Conservation (phyloP, 116 monocot species). For the Posidonia oceanica region DNA sequence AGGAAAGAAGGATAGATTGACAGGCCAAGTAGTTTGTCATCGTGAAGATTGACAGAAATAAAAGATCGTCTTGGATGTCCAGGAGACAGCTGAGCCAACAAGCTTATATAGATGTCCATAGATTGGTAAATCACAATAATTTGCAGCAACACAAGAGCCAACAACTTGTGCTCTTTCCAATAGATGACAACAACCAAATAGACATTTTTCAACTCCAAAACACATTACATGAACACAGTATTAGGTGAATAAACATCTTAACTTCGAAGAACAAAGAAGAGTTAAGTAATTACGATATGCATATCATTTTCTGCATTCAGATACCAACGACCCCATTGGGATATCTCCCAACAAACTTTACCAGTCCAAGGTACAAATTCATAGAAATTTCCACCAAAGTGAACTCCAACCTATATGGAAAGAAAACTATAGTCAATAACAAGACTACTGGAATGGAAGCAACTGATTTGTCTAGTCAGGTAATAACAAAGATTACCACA, state of each 20-base stretch:
- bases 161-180: too few relatives aligned
- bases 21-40: too few relatives aligned
- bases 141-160: too few relatives aligned
- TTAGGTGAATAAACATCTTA: too few relatives aligned
- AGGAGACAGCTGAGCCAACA: too few relatives aligned
- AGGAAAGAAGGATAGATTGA: too few relatives aligned
- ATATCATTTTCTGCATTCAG: conserved; percentile 60
- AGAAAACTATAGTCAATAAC: neutral
- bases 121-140: too few relatives aligned
- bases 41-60: too few relatives aligned
- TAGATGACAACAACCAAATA: neutral
- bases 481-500: neutral
- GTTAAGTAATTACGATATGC: conserved; percentile 37
- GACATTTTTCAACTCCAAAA: neutral
- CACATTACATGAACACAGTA: neutral
- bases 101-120: too few relatives aligned
- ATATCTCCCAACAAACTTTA: conserved; percentile 65
- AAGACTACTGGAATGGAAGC: neutral
- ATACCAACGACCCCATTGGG: conserved; percentile 73
- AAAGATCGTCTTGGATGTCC: too few relatives aligned
- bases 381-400: conserved; percentile 70
- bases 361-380: conserved; percentile 98
- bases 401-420: conserved; percentile 53
- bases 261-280: neutral
- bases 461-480: neutral